A percentile compares a stretch with the other conserved stretches of the same genome.
These are phyloP conservation scores for Nephelium lappaceum DNA, from an alignment of 345 rosid genomes.

Conservation along the genomic window DNA sequence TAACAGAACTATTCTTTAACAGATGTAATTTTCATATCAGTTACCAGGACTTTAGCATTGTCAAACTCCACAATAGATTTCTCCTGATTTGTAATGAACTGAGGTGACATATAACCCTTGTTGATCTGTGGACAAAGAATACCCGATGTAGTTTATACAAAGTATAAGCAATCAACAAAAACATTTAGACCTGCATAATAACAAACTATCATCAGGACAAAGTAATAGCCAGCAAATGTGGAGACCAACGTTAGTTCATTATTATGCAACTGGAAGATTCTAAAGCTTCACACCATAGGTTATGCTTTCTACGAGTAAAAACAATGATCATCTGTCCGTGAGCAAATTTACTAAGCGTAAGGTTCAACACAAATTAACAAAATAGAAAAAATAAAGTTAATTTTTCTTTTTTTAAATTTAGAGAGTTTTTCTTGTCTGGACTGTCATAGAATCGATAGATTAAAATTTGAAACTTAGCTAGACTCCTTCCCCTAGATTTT, in stretches of 20 bases:
- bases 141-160: slow-evolving; percentile 6
- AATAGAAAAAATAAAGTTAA: not conserved
- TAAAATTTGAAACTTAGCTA: not conserved
- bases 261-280: not conserved
- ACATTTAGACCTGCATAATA: not conserved
- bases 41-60: slow-evolving; percentile 75
- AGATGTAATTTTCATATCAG: slow-evolving; percentile 67
- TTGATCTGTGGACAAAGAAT: slow-evolving; percentile 57
- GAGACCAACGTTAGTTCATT: not conserved
- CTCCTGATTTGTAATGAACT: slow-evolving; percentile 81
- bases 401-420: no score
- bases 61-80: slow-evolving; percentile 77
- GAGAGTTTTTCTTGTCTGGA: not conserved
- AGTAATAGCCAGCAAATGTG: not conserved
- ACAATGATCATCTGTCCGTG: not conserved
- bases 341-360: no score
- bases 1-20: slow-evolving; percentile 72
- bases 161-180: not conserved
- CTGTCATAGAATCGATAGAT: not conserved
- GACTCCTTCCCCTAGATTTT: not conserved
- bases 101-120: slow-evolving; percentile 81
- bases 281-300: not conserved
- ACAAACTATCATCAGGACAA: not conserved
- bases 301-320: not conserved
- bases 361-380: not conserved